These are phyloP conservation scores for Lactarius trivialis DNA, from an alignment of 768 basidiomycete genomes.

Conservation along the genomic window DNA sequence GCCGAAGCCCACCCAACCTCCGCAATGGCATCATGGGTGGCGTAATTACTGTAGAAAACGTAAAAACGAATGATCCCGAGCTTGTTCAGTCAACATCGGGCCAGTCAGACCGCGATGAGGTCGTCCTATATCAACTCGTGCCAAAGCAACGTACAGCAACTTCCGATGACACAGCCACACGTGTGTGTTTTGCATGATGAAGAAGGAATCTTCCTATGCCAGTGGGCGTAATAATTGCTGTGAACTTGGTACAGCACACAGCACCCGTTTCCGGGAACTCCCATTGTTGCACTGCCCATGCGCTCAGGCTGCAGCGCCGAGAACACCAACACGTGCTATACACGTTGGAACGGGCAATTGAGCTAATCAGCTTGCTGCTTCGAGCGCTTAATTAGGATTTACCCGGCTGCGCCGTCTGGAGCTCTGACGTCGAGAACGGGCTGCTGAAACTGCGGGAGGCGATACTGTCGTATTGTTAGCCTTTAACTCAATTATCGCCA, in stretches of 20 bases:
- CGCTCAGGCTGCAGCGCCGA: neutral
- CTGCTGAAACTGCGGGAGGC: neutral
- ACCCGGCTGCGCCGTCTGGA: neutral
- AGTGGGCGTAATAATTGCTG: neutral
- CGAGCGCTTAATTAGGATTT: neutral
- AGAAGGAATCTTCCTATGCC: neutral
- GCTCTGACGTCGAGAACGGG: conserved; percentile 1
- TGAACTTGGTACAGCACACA: neutral
- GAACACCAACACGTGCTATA: conserved; percentile 14
- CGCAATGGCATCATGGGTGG: neutral
- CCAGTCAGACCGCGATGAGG: neutral
- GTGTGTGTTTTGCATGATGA: neutral
- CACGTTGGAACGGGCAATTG: conserved; percentile 18
- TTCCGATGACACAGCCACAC: neutral
- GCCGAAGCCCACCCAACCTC: neutral
- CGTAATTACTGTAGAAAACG: too few relatives aligned
- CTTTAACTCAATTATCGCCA: neutral
- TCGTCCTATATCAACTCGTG: neutral
- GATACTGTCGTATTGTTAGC: conserved; percentile 8
- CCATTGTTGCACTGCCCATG: neutral
- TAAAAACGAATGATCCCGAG: neutral
- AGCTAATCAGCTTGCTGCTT: neutral
- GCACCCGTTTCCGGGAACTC: neutral
- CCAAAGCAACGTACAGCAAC: neutral
- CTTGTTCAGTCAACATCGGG: neutral